Evolutionary conservation across 345 rosid genomes (phyloP).

Genomic region (Tarenaya hassleriana): DNA sequence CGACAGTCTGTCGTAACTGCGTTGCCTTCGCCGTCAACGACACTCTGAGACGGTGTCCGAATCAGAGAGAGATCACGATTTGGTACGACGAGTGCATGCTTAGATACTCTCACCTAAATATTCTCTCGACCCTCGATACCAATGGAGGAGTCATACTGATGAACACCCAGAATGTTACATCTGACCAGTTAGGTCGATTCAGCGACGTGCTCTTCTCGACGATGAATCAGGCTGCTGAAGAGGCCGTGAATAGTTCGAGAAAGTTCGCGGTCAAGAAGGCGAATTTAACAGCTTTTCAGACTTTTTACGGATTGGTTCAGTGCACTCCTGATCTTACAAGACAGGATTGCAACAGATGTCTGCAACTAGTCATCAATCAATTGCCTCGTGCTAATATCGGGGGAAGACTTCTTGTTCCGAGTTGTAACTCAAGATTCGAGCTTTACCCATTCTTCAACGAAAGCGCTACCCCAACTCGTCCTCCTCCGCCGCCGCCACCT

Average conservation of each 20-base stretch:
- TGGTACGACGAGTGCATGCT: conserved; percentile 26
- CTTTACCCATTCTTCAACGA: conserved; percentile 19
- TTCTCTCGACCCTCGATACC: neutral
- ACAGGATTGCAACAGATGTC: conserved; percentile 16
- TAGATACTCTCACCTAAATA: conserved; percentile 13
- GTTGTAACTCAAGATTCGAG: conserved; percentile 32
- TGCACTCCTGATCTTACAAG: conserved; percentile 35
- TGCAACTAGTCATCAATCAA: neutral
- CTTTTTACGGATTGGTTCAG: conserved; percentile 30
- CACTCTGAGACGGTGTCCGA: conserved; percentile 11
- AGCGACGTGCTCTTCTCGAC: neutral
- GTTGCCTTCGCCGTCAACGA: conserved; percentile 6
- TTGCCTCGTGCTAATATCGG: conserved; percentile 13
- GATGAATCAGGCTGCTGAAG: neutral
- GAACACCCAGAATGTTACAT: neutral
- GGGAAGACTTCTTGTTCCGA: conserved; percentile 21
- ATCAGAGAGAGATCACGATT: neutral
- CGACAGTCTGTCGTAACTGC: conserved; percentile 16
- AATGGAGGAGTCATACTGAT: neutral
- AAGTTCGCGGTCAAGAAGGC: conserved; percentile 21
- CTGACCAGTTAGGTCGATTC: neutral
- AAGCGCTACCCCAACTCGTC: neutral
- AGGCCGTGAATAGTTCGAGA: neutral
- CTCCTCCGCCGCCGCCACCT: neutral
- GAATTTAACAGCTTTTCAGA: neutral